These are phyloP conservation scores for Vanrija sp. DNA, from an alignment of 1,284 basidiomycete genomes.

Conservation along the genomic window DNA sequence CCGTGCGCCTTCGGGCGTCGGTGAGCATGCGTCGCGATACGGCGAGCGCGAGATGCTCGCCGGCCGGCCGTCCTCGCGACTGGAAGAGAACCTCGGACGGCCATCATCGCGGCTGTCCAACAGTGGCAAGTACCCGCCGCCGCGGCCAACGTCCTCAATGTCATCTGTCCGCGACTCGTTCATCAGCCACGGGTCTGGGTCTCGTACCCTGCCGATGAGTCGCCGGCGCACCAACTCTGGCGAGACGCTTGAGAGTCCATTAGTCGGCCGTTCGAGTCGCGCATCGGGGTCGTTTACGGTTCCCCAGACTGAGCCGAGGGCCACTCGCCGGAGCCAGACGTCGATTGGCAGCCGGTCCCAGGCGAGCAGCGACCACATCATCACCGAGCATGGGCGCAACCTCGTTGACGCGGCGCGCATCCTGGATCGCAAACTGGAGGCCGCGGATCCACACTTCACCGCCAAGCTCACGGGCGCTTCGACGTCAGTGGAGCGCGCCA, in stretches of 20 bases:
- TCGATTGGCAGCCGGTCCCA: conserved; percentile 5
- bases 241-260: conserved; percentile 13
- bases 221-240: neutral
- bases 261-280: conserved; percentile 11
- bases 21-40: conserved; percentile 9
- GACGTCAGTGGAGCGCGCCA: conserved; percentile 28
- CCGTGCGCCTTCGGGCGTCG: conserved; percentile 19
- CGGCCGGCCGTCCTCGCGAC: conserved; percentile 4
- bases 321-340: conserved; percentile 14
- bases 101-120: neutral
- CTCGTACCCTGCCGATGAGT: neutral
- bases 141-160: conserved; percentile 34
- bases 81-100: conserved; percentile 4
- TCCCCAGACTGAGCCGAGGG: conserved; percentile 3
- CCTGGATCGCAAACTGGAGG: conserved; percentile 23
- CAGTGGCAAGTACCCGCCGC: neutral
- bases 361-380: conserved; percentile 3
- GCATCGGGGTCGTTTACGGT: conserved; percentile 2
- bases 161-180: conserved; percentile 30
- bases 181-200: conserved; percentile 1
- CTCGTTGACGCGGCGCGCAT: conserved; percentile 38
- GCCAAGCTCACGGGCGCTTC: conserved; percentile 25
- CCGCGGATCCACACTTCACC: conserved; percentile 25
- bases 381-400: conserved; percentile 39
- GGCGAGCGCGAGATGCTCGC: conserved; percentile 13